These are phyloP conservation scores for Hygrocybe punicea DNA, from an alignment of 768 basidiomycete species.

Conservation along the genomic window DNA sequence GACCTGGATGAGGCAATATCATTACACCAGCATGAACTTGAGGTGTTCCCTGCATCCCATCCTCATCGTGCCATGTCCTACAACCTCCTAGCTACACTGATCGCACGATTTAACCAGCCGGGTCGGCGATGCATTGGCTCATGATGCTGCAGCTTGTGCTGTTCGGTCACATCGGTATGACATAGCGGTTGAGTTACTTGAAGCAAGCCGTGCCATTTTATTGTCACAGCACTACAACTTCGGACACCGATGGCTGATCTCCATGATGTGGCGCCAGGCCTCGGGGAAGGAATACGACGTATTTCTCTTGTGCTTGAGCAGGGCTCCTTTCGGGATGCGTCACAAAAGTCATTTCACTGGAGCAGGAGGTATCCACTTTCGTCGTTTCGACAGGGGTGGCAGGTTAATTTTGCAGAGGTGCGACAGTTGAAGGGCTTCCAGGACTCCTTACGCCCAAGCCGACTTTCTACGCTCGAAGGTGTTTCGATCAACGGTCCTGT, in stretches of 20 bases:
- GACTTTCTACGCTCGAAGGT: constrained; percentile 9
- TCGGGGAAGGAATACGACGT: constrained; percentile 6
- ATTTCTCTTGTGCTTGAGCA: constrained; percentile 4
- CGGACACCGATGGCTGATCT: constrained; percentile 21
- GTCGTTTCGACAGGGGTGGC: constrained; percentile 24
- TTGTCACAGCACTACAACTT: constrained; percentile 32
- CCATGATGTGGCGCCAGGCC: constrained; percentile 14
- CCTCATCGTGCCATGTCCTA: constrained; percentile 10
- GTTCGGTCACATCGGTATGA: constrained; percentile 20
- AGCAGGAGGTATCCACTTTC: constrained; percentile 18
- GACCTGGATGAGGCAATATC: constrained; percentile 27
- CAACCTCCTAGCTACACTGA: constrained; percentile 17
- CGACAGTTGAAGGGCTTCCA: constrained; percentile 23
- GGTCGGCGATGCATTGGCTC: constrained; percentile 19
- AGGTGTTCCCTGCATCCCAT: constrained; percentile 10
- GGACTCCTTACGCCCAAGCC: constrained; percentile 18
- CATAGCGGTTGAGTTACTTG: constrained; percentile 30
- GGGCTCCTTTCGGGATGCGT: neutral
- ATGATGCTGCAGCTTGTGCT: constrained; percentile 26
- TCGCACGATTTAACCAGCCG: constrained; percentile 11
- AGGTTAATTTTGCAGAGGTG: constrained; percentile 22
- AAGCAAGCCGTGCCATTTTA: constrained; percentile 30
- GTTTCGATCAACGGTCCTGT: constrained; percentile 29
- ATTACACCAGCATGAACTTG: constrained; percentile 8
- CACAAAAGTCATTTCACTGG: constrained; percentile 4